Percentiles rank a stretch among this genome's conserved stretches.
These are phyloP conservation scores for Populus trichocarpa DNA, from an alignment of 441 rosid species.

Conservation along the genomic window DNA sequence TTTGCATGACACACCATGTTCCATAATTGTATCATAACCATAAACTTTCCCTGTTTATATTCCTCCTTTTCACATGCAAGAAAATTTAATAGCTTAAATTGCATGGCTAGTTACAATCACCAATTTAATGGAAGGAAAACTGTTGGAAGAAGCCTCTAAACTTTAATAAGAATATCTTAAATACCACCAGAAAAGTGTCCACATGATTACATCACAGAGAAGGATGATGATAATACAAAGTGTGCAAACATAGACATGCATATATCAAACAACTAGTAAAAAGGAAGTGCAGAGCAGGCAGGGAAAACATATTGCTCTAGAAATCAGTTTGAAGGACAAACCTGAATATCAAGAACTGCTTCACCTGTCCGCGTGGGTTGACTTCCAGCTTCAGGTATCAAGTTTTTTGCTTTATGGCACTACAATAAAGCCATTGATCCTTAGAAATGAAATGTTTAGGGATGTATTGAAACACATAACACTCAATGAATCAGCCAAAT, in stretches of 20 bases:
- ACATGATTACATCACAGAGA: background rate
- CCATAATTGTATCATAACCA: background rate
- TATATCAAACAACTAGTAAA: background rate
- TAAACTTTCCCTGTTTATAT: background rate
- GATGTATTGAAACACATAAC: constrained; percentile 19
- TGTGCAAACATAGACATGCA: background rate
- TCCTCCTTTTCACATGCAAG: background rate
- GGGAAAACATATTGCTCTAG: background rate
- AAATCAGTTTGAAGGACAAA: constrained; percentile 25
- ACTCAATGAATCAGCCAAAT: constrained; percentile 18
- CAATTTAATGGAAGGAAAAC: background rate
- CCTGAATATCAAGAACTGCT: constrained; percentile 98
- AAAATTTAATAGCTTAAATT: background rate
- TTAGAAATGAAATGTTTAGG: constrained; percentile 29
- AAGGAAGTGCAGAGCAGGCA: too few species aligned
- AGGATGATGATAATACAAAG: too few species aligned
- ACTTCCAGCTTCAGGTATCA: constrained; percentile 99
- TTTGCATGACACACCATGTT: too few species aligned
- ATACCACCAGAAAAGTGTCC: background rate
- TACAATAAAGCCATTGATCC: constrained; percentile 38
- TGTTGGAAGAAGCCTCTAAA: background rate
- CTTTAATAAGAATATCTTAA: too few species aligned
- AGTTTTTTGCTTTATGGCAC: constrained; percentile 99
- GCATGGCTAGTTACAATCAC: background rate
- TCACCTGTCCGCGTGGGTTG: constrained; percentile 98